Base-by-base conservation (phyloP, 768 basidiomycete genomes). In the Chalciporus sphaerocephalus region DNA sequence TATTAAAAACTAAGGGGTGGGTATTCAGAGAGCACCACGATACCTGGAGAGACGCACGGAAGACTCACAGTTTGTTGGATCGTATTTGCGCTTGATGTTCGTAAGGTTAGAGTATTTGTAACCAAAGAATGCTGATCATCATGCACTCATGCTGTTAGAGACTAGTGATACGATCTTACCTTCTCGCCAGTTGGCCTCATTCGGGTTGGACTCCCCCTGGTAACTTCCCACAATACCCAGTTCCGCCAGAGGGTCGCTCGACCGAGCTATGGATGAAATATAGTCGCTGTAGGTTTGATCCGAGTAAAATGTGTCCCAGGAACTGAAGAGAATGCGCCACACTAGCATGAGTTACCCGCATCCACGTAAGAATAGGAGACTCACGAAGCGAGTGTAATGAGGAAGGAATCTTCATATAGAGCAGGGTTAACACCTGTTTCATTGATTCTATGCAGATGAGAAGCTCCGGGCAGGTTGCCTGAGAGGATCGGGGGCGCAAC, bases 341-440 rank as follows among this genome's bases (percentile, higher is more conserved):
- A 25, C 10, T 25, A 25, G 24, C 24, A 25, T 25, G 24, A n/a
- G n/a, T n/a, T n/a, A n/a, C n/a, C n/a, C n/a, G 24, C 24, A 25
- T 25, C 10, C 10, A 25, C 10, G 10, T 25, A 6, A 25, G 24
- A 10, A 25, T 10, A 10, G 5, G 6, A 5, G 24, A 48, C 50
- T 5, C 20, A 58, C 53, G 21, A 41, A 1, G 24, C 17, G 25
- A 37, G 52, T 4, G 45, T 20, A 18, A 58, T 42, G 15, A 47
- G 47, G 49, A 50, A 55, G 2, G 57, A 33, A 9, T 53, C 50
- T 8, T 45, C 42, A 20, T 58, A 58, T 5, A 55, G 40, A 12
- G 44, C 53, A 5, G 56, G 56, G 28, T 58, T 57, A 0, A 48
- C 56, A 2, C 44, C 56, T 1, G 56, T 51, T 30, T 46, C 48